A percentile compares a stretch with the other conserved stretches of the same genome.
Evolutionary conservation across 192 early-diverging fungal genomes (phyloP).

Genomic region (Coemansia sp.): DNA sequence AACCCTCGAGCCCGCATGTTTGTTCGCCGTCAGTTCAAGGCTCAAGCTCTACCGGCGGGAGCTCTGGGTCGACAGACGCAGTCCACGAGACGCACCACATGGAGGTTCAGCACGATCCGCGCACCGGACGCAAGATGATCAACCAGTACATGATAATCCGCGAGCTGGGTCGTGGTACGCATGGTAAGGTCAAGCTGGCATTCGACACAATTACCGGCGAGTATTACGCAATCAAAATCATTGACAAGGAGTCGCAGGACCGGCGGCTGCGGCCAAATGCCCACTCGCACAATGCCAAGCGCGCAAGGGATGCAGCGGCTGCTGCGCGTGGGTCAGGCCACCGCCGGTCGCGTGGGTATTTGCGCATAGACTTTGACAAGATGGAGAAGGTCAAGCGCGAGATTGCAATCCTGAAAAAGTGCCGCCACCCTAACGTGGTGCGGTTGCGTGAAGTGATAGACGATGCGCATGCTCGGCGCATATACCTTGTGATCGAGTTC

Average conservation of each 20-base stretch:
- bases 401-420: conserved; percentile 96
- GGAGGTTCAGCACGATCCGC: conserved; percentile 77
- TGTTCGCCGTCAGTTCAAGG: background rate
- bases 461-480: conserved; percentile 84
- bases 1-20: background rate
- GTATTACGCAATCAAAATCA: conserved; percentile 59
- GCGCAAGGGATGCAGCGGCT: conserved; percentile 2
- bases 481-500: conserved; percentile 92
- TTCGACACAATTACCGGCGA: conserved; percentile 79
- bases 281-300: conserved; percentile 16
- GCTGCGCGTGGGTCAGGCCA: conserved; percentile 6
- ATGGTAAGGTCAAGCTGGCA: conserved; percentile 94
- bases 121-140: conserved; percentile 90
- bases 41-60: background rate
- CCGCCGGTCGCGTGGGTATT: conserved; percentile 33
- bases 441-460: conserved; percentile 91
- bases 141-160: conserved; percentile 91
- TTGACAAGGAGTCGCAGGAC: conserved; percentile 55
- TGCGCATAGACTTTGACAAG: conserved; percentile 50
- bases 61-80: conserved; percentile 15
- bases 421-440: conserved; percentile 89
- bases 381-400: conserved; percentile 88
- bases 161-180: conserved; percentile 89
- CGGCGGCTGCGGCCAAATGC: conserved; percentile 39
- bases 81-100: conserved; percentile 86